Evolutionary conservation across 1,139 yeast species (phyloP).

Genomic region (Kodamaea ohmeri): DNA sequence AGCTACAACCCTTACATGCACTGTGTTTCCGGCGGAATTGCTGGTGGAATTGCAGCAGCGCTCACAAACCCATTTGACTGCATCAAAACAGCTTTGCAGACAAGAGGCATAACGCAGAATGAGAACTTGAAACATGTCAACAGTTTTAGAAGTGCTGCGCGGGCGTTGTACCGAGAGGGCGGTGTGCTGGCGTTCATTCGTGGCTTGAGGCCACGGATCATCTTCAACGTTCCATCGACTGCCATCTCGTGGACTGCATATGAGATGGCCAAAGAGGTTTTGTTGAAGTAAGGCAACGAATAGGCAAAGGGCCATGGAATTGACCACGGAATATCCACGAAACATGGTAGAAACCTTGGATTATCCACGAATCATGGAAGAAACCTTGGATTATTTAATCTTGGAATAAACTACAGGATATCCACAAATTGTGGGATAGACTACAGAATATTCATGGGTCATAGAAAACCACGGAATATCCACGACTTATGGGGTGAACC

Average conservation of each 20-base stretch:
- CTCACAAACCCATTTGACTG: slow-evolving; percentile 95
- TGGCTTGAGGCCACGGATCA: slow-evolving; percentile 88
- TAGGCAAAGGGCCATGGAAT: not conserved
- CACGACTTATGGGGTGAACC: too few relatives aligned
- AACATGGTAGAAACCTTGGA: too few relatives aligned
- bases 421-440: too few relatives aligned
- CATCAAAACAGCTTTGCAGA: slow-evolving; percentile 87
- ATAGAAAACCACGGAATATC: too few relatives aligned
- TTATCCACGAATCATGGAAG: too few relatives aligned
- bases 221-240: slow-evolving; percentile 93
- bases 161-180: slow-evolving; percentile 60
- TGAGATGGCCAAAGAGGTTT: slow-evolving; percentile 89
- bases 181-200: slow-evolving; percentile 74
- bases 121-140: slow-evolving; percentile 55
- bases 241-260: slow-evolving; percentile 98
- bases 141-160: slow-evolving; percentile 72
- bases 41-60: slow-evolving; percentile 97
- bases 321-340: too few relatives aligned
- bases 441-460: too few relatives aligned
- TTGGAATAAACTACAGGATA: too few relatives aligned
- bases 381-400: too few relatives aligned
- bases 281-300: slow-evolving; percentile 21
- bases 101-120: slow-evolving; percentile 56
- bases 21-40: slow-evolving; percentile 90
- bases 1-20: slow-evolving; percentile 86